These are phyloP conservation scores for Balansia obtecta DNA, from an alignment of 2,329 filamentous ascomycete species.

Conservation along the genomic window DNA sequence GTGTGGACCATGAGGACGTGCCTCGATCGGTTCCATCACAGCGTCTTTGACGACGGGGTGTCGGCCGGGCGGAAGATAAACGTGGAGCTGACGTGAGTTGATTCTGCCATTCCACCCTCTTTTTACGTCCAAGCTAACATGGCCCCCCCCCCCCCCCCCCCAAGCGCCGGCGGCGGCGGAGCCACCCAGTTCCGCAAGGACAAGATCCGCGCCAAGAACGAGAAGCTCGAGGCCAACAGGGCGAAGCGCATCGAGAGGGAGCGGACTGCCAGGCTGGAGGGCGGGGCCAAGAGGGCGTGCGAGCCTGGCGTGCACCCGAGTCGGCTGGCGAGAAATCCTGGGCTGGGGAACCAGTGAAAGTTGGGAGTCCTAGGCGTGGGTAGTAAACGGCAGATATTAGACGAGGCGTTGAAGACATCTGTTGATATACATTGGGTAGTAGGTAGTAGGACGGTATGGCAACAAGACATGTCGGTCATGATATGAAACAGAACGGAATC, in stretches of 20 bases:
- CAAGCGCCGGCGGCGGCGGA: slow-evolving; percentile 78
- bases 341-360: too few relatives aligned
- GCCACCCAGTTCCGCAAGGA: slow-evolving; percentile 59
- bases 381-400: too few relatives aligned
- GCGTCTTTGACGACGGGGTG: slow-evolving; percentile 49
- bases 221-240: slow-evolving; percentile 61
- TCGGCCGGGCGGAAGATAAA: slow-evolving; percentile 64
- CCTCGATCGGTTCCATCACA: slow-evolving; percentile 82
- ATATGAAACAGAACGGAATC: too few relatives aligned
- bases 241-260: slow-evolving; percentile 34
- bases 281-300: slow-evolving; percentile 14
- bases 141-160: too few relatives aligned
- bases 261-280: slow-evolving; percentile 24
- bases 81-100: slow-evolving; percentile 71
- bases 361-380: too few relatives aligned
- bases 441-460: too few relatives aligned
- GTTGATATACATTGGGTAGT: too few relatives aligned
- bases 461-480: too few relatives aligned
- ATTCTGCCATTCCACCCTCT: neutral
- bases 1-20: slow-evolving; percentile 90
- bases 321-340: slow-evolving; percentile 23
- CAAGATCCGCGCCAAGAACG: slow-evolving; percentile 78
- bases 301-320: slow-evolving; percentile 35
- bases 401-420: too few relatives aligned
- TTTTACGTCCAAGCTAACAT: too few relatives aligned